Evolutionary conservation across 2,329 filamentous ascomycete species (phyloP), one percentile per base, ranked within the genome.

Genomic region (Epichloe sp.): DNA sequence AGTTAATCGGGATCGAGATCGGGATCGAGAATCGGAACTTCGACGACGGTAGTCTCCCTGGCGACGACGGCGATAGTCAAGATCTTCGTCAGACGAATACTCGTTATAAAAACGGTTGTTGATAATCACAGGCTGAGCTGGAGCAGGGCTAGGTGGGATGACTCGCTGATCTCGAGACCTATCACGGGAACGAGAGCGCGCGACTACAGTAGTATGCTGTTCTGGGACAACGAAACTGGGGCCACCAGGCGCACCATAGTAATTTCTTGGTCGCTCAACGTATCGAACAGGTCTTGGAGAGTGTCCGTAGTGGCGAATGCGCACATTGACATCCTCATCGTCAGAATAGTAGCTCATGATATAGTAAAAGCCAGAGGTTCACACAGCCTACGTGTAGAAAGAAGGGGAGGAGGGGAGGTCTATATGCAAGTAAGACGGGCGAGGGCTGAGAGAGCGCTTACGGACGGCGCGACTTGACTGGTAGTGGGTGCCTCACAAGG

Each of bases 291-390:
- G 63, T 12, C 60, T 63, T 4, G 68, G 66, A 26, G 70, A 68
- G n/a, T 64, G 67, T 3, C 62, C 65, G 38, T 67, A 68, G 26
- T 69, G 70, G 49, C 67, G 68, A 54, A 77, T 62, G 44, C 66
- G 74, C 56, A 80, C 69, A 57, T 80, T 73, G 48, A 78, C 59
- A 45, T 81, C 78, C 34, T 79, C 77, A 36, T 80, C 75, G 56
- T 76, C 71, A 51, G 73, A 69, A 58, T 72, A 75, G 59, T 72
- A 72, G 55, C 60, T 68, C 50, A 52, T 52, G 4, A 34, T 21
- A 21, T 43, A 14, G 26, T 31, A 1, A 31, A 10, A 31, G 26
- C 10, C 8, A 31, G 26, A 31, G 8, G 26, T 31, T 31, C 26
- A 31, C 8, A 31, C 10, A 19, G 17, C 17, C n/a, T 42, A 19